Evolutionary conservation across 2,329 filamentous ascomycete genomes (phyloP), one percentile per base, ranked within the genome.

Genomic region (Verticillium isaacii): DNA sequence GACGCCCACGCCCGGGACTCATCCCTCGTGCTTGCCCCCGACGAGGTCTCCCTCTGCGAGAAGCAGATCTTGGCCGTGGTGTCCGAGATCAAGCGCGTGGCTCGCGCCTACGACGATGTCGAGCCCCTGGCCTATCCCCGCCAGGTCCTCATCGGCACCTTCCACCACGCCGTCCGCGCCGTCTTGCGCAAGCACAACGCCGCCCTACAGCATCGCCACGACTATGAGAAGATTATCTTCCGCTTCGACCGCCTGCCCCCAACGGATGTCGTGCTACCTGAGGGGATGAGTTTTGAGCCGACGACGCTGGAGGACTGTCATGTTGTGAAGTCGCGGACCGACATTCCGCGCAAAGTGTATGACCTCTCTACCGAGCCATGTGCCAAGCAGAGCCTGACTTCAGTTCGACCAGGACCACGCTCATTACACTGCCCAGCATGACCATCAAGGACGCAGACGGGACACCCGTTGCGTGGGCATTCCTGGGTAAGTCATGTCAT

Each of bases 391-490:
- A 5, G 19, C 32, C 32, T 19, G 37, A 58, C 9, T 11, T 11
- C 14, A 55, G 29, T 29, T 29, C 55, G 14, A 54, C 14, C 37
- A 81, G 78, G 64, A 72, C 77, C 11, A 82, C 74, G 14, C 70
- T 83, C 32, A 67, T 74, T 62, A 69, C 71, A 25, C 74, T 83
- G 52, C 82, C 82, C 2, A 84, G 77, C 64, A 70, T 78, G 41
- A 75, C 78, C 1, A 73, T 87, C 23, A 79, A 80, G 59, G 69
- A 77, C 0, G 68, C 72, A 1, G 77, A 82, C 19, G 79, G 77
- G 1, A 80, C 74, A 1, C 79, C 82, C 0, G 74, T 91, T 5
- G 85, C 87, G 0, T 92, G 89, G 89, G 83, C 82, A 0, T 89
- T 91, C 58, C 69, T 85, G 5, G 79, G 80, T 78, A 61, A 34